phyloP scores from a whole-genome alignment of 2,329 filamentous ascomycete genomes.

The Cadophora sp. region DNA sequence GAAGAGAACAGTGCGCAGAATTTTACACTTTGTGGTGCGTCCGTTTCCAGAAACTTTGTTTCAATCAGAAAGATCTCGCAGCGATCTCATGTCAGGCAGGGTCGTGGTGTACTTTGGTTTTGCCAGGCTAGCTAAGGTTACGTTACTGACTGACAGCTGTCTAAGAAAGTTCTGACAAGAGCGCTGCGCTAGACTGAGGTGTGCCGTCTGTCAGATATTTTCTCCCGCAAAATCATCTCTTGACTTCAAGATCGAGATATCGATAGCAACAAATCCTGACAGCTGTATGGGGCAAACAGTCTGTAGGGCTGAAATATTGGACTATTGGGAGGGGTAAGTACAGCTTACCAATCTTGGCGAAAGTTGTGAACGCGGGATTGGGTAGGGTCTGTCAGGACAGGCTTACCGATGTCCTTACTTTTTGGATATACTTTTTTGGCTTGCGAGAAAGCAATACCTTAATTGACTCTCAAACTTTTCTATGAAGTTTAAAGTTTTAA shows the following conservation, averaged over 20 bases:
- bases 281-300: background rate
- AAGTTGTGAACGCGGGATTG: too few species aligned
- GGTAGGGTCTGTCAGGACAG: background rate
- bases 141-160: too few species aligned
- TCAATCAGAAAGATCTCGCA: too few species aligned
- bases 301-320: background rate
- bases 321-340: constrained; percentile 6
- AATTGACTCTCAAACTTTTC: background rate
- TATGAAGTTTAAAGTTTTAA: background rate
- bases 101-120: too few species aligned
- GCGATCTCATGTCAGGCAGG: too few species aligned
- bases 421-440: background rate
- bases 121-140: too few species aligned
- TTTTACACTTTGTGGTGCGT: background rate
- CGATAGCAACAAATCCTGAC: background rate
- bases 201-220: too few species aligned
- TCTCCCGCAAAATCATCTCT: too few species aligned
- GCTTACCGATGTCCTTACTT: background rate
- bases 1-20: background rate
- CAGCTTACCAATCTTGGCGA: background rate
- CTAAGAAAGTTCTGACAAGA: too few species aligned
- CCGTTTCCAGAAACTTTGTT: background rate
- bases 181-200: too few species aligned
- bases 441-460: background rate
- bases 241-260: background rate